These are phyloP conservation scores for Stropharia rugosoannulata DNA, from an alignment of 768 basidiomycete species.

Conservation along the genomic window DNA sequence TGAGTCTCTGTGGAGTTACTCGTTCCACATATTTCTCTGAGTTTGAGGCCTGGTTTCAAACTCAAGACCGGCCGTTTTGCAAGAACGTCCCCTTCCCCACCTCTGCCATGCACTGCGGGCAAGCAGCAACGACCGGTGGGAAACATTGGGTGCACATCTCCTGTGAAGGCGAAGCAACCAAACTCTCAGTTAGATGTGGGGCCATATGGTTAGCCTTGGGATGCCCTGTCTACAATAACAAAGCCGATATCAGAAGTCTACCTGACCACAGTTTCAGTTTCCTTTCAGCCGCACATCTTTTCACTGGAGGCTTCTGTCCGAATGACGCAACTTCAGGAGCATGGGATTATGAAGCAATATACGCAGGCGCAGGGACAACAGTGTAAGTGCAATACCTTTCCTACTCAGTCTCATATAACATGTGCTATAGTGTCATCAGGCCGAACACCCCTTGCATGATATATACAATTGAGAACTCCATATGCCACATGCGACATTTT, in stretches of 20 bases:
- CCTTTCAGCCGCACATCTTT: not conserved
- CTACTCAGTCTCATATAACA: not conserved
- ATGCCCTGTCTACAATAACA: not conserved
- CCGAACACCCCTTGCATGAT: not conserved
- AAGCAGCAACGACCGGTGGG: not conserved
- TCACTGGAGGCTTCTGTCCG: not conserved
- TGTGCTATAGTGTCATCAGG: not conserved
- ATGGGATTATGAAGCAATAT: slow-evolving; percentile 3
- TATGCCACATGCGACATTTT: not conserved
- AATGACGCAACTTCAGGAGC: not conserved
- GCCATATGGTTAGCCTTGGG: not conserved
- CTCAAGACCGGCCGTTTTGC: slow-evolving; percentile 5
- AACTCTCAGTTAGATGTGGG: not conserved
- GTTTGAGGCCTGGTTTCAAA: slow-evolving; percentile 1
- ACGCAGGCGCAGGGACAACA: not conserved
- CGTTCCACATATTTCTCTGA: not conserved
- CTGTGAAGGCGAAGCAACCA: not conserved
- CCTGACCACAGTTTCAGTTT: not conserved
- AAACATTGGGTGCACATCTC: not conserved
- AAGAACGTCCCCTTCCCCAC: not conserved
- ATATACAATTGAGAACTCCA: not conserved
- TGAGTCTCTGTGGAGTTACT: slow-evolving; percentile 1
- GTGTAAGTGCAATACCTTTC: not conserved
- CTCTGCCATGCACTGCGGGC: not conserved
- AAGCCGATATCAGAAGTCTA: not conserved